Conservation (phyloP, 768 basidiomycete genomes). For the Phlebiopsis flavidoalba region DNA sequence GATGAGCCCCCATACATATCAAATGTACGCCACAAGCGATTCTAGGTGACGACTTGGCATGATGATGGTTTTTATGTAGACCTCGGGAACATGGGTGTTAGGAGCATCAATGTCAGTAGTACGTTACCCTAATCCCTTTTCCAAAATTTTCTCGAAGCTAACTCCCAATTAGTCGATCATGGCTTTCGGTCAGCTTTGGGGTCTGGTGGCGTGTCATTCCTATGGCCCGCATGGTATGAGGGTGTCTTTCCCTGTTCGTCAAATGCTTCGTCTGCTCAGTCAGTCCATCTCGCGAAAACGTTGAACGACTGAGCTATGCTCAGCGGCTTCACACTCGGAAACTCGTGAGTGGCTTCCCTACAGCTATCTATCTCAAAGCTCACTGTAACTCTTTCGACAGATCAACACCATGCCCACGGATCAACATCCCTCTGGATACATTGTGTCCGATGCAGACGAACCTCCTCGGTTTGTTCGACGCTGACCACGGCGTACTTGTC, state of each 20-base stretch:
- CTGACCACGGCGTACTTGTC: constrained; percentile 67
- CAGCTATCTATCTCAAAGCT: background rate
- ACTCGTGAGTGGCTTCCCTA: constrained; percentile 43
- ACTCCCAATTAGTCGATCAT: constrained; percentile 53
- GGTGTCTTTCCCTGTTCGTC: constrained; percentile 79
- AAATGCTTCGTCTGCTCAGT: constrained; percentile 74
- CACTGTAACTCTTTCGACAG: constrained; percentile 29
- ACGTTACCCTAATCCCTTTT: constrained; percentile 23
- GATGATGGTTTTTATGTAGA: constrained; percentile 22
- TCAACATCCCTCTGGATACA: constrained; percentile 68
- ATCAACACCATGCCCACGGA: constrained; percentile 67
- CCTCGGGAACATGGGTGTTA: constrained; percentile 76
- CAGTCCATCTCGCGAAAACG: constrained; percentile 76
- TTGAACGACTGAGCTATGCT: constrained; percentile 76
- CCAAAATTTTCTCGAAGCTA: background rate
- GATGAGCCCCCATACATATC: constrained; percentile 82
- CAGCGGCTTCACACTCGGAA: constrained; percentile 71
- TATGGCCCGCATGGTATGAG: constrained; percentile 79
- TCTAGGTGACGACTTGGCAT: constrained; percentile 4
- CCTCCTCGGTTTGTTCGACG: constrained; percentile 71
- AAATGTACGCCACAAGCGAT: constrained; percentile 44
- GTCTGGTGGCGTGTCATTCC: constrained; percentile 71
- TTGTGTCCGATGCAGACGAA: constrained; percentile 80
- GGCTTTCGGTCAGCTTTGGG: constrained; percentile 78
- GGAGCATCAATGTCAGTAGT: constrained; percentile 85